Percentiles rank a stretch among this genome's conserved stretches.
Evolutionary conservation across 768 basidiomycete genomes (phyloP).

Genomic region (Pisolithus tinctorius): DNA sequence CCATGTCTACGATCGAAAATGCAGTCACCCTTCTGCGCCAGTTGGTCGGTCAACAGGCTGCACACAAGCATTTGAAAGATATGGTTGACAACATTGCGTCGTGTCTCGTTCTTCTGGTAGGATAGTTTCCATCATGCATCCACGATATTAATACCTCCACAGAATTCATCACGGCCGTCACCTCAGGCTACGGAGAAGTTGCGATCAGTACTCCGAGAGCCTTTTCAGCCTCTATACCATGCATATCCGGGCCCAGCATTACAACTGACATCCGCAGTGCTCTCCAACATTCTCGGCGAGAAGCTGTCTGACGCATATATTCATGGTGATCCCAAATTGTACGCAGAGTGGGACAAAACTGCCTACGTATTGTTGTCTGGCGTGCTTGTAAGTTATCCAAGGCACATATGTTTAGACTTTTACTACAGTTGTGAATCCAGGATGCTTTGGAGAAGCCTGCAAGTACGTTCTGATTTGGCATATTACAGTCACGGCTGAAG

Average conservation of each 20-base stretch:
- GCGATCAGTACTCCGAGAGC: conserved; percentile 33
- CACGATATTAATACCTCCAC: neutral
- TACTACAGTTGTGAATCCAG: conserved; percentile 13
- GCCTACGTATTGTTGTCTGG: conserved; percentile 47
- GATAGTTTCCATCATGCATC: conserved; percentile 5
- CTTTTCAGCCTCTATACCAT: conserved; percentile 40
- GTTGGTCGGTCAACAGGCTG: conserved; percentile 22
- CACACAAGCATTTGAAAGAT: conserved; percentile 25
- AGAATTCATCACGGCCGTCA: conserved; percentile 37
- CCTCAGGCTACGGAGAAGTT: conserved; percentile 33
- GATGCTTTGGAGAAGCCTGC: conserved; percentile 18
- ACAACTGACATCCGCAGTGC: conserved; percentile 34
- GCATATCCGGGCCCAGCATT: conserved; percentile 33
- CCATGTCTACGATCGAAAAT: conserved; percentile 20
- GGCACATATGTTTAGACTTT: neutral
- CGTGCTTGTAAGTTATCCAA: conserved; percentile 32
- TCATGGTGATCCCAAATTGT: conserved; percentile 13
- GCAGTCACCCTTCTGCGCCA: conserved; percentile 28
- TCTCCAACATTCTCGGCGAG: conserved; percentile 32
- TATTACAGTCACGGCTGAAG: neutral
- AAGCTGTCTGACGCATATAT: conserved; percentile 28
- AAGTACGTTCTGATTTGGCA: conserved; percentile 8
- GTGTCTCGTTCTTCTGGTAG: conserved; percentile 37
- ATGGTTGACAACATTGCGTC: conserved; percentile 36
- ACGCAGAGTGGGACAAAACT: conserved; percentile 38